A percentile compares a stretch with the other conserved stretches of the same genome.
Evolutionary conservation across 2,329 filamentous ascomycete species (phyloP).

Genomic region (Exophiala sp.): DNA sequence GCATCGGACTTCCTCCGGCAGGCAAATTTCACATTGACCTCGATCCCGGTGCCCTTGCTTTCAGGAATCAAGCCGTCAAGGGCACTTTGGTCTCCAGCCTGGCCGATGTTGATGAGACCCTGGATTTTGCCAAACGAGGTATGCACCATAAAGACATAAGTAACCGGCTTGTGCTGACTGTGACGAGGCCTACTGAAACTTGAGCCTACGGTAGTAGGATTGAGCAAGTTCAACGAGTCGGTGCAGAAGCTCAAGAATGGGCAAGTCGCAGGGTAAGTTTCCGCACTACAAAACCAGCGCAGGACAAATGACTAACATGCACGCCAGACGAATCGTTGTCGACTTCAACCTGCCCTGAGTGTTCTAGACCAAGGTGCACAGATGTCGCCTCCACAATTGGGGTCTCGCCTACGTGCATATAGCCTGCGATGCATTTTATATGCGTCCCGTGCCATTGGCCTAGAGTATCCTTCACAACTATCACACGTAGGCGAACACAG

Average conservation of each 20-base stretch:
- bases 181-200: conserved; percentile 24
- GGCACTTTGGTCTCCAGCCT: conserved; percentile 22
- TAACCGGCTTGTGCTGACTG: background rate
- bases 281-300: background rate
- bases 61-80: conserved; percentile 23
- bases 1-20: conserved; percentile 38
- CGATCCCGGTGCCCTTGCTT: conserved; percentile 18
- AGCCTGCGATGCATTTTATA: background rate
- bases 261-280: conserved; percentile 27
- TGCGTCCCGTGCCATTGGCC: background rate
- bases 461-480: no score
- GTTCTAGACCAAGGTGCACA: no score
- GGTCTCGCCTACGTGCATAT: background rate
- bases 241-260: conserved; percentile 29
- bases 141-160: background rate
- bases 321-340: conserved; percentile 25
- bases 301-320: conserved; percentile 10
- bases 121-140: conserved; percentile 26
- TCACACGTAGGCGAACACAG: no score
- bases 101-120: conserved; percentile 22
- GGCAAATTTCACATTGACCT: conserved; percentile 25
- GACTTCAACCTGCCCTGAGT: conserved; percentile 26
- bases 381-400: no score
- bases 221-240: conserved; percentile 26
- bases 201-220: conserved; percentile 27